Evolutionary conservation across 164 flowering plant species (phyloP).

Genomic region (Dillenia turbinata): DNA sequence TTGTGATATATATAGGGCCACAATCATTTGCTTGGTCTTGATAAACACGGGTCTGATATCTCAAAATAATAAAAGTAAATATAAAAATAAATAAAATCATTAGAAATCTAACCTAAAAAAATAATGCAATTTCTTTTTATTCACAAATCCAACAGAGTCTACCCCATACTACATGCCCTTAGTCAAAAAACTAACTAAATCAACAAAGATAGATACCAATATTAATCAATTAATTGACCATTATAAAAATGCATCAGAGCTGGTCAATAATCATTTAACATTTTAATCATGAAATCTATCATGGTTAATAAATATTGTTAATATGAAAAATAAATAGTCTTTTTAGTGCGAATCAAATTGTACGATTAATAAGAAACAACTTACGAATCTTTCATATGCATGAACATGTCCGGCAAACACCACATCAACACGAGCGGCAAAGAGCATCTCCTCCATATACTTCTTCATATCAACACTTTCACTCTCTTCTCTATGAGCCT

Average conservation of each 20-base stretch:
- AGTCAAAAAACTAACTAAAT: too few relatives aligned
- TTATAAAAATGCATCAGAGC: too few relatives aligned
- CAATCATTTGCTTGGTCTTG: constrained; percentile 36
- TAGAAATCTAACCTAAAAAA: not conserved
- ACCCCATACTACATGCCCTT: too few relatives aligned
- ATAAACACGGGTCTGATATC: constrained; percentile 43
- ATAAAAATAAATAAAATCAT: not conserved
- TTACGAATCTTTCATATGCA: constrained; percentile 92
- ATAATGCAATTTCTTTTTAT: too few relatives aligned
- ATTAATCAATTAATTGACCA: too few relatives aligned
- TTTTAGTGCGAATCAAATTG: too few relatives aligned
- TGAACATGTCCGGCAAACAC: constrained; percentile 87
- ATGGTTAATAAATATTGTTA: not conserved
- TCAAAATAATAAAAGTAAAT: not conserved
- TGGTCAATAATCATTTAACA: too few relatives aligned
- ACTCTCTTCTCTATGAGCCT: constrained; percentile 66
- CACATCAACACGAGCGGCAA: constrained; percentile 53
- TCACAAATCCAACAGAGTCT: too few relatives aligned
- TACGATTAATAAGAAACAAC: constrained; percentile 7
- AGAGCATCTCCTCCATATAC: constrained; percentile 63
- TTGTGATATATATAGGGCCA: constrained; percentile 56
- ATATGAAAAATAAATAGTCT: too few relatives aligned
- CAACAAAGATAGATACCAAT: too few relatives aligned
- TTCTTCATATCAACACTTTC: constrained; percentile 53
- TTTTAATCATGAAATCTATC: too few relatives aligned